These are phyloP conservation scores for Aspergillus glaucus DNA, from an alignment of 2,329 filamentous ascomycete species.

Conservation along the genomic window DNA sequence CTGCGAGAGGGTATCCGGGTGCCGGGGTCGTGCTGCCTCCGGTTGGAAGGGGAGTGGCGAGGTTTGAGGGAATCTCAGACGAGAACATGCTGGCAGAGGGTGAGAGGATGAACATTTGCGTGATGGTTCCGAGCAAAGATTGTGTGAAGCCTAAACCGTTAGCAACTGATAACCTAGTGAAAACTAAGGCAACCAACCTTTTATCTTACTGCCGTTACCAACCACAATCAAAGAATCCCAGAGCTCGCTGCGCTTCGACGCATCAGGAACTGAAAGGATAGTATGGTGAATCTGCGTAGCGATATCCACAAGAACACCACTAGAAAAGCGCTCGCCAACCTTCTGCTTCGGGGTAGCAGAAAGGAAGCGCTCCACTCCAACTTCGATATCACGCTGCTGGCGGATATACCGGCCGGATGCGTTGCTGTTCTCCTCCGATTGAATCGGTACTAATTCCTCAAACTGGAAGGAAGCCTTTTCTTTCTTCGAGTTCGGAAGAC, in stretches of 20 bases:
- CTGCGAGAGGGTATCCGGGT: slow-evolving; percentile 51
- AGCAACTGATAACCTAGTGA: slow-evolving; percentile 27
- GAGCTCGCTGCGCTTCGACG: slow-evolving; percentile 74
- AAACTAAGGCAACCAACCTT: slow-evolving; percentile 38
- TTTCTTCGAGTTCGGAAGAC: slow-evolving; percentile 54
- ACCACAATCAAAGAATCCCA: slow-evolving; percentile 93
- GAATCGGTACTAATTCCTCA: slow-evolving; percentile 52
- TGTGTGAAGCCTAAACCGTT: slow-evolving; percentile 67
- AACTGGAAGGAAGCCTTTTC: slow-evolving; percentile 56
- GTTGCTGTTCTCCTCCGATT: slow-evolving; percentile 46
- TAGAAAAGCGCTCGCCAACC: slow-evolving; percentile 33
- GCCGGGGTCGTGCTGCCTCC: slow-evolving; percentile 81
- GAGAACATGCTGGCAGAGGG: slow-evolving; percentile 96
- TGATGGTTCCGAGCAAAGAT: slow-evolving; percentile 73
- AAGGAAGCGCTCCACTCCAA: slow-evolving; percentile 57
- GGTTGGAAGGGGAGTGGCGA: slow-evolving; percentile 84
- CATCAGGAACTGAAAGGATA: slow-evolving; percentile 74
- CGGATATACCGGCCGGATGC: slow-evolving; percentile 48
- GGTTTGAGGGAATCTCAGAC: slow-evolving; percentile 87
- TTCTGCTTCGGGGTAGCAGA: slow-evolving; percentile 42
- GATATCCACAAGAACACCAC: slow-evolving; percentile 73
- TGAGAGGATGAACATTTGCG: slow-evolving; percentile 78
- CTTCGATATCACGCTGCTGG: slow-evolving; percentile 52
- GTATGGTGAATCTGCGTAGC: slow-evolving; percentile 77
- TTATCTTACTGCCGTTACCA: slow-evolving; percentile 70